Evolutionary conservation across 306 rosid species (phyloP).

Genomic region (Ammopiptanthus mongolicus): DNA sequence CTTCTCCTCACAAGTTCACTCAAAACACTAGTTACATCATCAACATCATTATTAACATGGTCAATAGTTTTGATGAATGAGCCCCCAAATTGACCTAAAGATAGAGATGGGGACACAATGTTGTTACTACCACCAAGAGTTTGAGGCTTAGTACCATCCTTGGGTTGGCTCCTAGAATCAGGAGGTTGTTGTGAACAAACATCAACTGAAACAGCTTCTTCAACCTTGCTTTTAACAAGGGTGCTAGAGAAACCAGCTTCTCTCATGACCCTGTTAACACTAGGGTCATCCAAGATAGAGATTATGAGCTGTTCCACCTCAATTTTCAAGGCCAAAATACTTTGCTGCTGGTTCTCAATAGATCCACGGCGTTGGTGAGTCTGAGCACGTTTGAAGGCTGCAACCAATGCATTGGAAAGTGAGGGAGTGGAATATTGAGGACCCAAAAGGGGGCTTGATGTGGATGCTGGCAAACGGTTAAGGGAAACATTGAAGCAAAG

Average conservation of each 20-base stretch:
- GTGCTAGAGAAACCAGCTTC: conserved; percentile 73
- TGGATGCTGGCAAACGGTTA: conserved; percentile 65
- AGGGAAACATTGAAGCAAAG: conserved; percentile 77
- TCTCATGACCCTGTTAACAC: conserved; percentile 70
- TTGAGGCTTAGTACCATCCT: neutral
- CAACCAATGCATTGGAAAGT: conserved; percentile 66
- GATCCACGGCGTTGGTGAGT: conserved; percentile 77
- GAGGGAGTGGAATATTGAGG: conserved; percentile 45
- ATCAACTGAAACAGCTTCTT: conserved; percentile 49
- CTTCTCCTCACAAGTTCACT: conserved; percentile 44
- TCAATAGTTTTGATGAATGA: conserved; percentile 25
- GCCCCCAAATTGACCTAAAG: conserved; percentile 15
- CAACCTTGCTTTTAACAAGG: conserved; percentile 61
- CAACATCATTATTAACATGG: neutral
- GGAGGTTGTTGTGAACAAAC: conserved; percentile 30
- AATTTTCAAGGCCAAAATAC: conserved; percentile 68
- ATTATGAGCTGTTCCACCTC: conserved; percentile 73
- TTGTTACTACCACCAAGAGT: neutral
- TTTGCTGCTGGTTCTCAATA: conserved; percentile 73
- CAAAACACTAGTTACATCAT: conserved; percentile 40
- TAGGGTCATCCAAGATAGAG: conserved; percentile 72
- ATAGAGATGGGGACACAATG: neutral
- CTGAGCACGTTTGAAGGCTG: conserved; percentile 71
- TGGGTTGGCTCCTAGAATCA: neutral
- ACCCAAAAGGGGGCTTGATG: conserved; percentile 48